Evolutionary conservation across 495 filamentous ascomycete genomes (phyloP).

Genomic region (Rostrohypoxylon terebratum): DNA sequence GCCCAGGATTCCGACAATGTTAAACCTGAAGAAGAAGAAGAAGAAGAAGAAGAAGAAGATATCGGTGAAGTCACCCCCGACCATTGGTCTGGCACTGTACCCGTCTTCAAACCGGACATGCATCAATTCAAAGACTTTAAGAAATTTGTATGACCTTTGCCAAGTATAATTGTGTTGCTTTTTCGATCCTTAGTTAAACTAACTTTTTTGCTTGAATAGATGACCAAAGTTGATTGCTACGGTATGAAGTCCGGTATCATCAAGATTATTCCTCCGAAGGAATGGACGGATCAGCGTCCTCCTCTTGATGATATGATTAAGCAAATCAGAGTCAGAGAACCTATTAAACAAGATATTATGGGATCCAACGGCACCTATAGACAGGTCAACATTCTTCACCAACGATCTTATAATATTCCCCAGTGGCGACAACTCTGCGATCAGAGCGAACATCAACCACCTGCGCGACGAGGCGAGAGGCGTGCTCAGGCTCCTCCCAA

Average conservation of each 20-base stretch:
- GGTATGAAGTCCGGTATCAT: constrained; percentile 98
- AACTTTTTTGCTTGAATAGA: constrained; percentile 51
- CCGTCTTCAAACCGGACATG: constrained; percentile 96
- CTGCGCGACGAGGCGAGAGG: constrained; percentile 91
- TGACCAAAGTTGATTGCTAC: constrained; percentile 88
- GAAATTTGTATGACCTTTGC: constrained; percentile 68
- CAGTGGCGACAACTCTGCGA: constrained; percentile 94
- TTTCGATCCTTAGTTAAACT: constrained; percentile 14
- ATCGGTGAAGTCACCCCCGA: constrained; percentile 81
- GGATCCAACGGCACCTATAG: constrained; percentile 93
- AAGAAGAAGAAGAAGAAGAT: constrained; percentile 70
- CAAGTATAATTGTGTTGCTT: constrained; percentile 9
- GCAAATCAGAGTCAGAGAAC: constrained; percentile 91
- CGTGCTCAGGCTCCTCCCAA: constrained; percentile 73
- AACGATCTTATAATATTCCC: constrained; percentile 93
- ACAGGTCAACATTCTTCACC: constrained; percentile 94
- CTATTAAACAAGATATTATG: constrained; percentile 97
- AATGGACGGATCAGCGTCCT: constrained; percentile 88
- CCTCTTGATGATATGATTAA: constrained; percentile 87
- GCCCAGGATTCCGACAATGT: constrained; percentile 14
- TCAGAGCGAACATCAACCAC: constrained; percentile 93
- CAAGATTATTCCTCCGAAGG: constrained; percentile 92
- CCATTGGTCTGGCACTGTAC: constrained; percentile 90
- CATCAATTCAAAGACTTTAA: constrained; percentile 93
- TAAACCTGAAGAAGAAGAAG: constrained; percentile 50